These are phyloP conservation scores for Globisporangium barbulae DNA, from an alignment of 352 stramenopile genomes.

Conservation along the genomic window DNA sequence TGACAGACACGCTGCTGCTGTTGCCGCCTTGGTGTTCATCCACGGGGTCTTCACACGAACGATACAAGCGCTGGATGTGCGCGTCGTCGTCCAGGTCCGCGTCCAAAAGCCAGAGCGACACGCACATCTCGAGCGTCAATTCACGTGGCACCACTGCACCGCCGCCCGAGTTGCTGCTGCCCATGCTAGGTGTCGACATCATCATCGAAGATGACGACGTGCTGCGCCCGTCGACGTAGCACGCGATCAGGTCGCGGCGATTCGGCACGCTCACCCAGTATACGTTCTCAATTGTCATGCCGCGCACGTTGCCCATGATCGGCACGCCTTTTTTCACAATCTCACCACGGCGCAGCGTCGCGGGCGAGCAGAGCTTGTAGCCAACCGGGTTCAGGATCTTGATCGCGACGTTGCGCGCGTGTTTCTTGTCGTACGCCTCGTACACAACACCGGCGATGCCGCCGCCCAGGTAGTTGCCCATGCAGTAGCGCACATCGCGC, in stretches of 20 bases:
- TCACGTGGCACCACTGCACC: slow-evolving; percentile 39
- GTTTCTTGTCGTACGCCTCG: slow-evolving; percentile 81
- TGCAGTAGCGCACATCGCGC: slow-evolving; percentile 46
- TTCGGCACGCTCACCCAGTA: slow-evolving; percentile 72
- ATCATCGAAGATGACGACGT: background rate
- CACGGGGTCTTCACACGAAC: slow-evolving; percentile 41
- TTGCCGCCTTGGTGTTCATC: slow-evolving; percentile 20
- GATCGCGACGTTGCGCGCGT: slow-evolving; percentile 87
- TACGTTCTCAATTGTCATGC: slow-evolving; percentile 73
- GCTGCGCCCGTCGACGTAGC: slow-evolving; percentile 46
- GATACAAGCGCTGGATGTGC: slow-evolving; percentile 9
- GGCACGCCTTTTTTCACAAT: slow-evolving; percentile 77
- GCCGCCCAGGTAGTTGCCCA: slow-evolving; percentile 92
- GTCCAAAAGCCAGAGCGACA: slow-evolving; percentile 77
- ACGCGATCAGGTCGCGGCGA: slow-evolving; percentile 60
- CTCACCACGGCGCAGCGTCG: slow-evolving; percentile 76
- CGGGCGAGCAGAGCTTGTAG: slow-evolving; percentile 87
- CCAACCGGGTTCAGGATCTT: slow-evolving; percentile 97
- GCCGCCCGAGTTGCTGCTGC: background rate
- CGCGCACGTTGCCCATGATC: slow-evolving; percentile 41
- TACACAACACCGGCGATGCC: slow-evolving; percentile 93
- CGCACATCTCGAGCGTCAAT: slow-evolving; percentile 86
- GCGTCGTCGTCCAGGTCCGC: slow-evolving; percentile 43
- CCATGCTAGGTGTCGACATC: background rate
- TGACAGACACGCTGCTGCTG: background rate